Conservation (phyloP, 2,329 filamentous ascomycete species). For the Sphaceloma murrayae region DNA sequence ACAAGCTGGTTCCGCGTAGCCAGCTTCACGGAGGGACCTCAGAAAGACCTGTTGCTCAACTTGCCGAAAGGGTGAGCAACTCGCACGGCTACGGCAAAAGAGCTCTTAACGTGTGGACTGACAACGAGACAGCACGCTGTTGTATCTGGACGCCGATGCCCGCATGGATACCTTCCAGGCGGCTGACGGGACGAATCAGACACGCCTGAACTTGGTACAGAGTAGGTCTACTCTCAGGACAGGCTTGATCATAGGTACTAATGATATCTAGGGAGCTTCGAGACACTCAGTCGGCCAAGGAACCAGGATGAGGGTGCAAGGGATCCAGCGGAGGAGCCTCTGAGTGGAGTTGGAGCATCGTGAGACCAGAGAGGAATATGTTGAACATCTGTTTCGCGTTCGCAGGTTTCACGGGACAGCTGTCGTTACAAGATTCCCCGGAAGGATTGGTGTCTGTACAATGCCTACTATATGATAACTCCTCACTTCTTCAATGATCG, state of each 20-base stretch:
- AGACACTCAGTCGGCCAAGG: conserved; percentile 37
- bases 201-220: conserved; percentile 61
- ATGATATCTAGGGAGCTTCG: conserved; percentile 35
- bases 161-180: conserved; percentile 58
- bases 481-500: too few species aligned
- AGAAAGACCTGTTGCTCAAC: conserved; percentile 60
- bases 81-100: not conserved
- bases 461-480: too few species aligned
- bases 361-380: conserved; percentile 18
- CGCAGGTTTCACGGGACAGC: not conserved
- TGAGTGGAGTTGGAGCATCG: conserved; percentile 25
- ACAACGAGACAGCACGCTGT: conserved; percentile 50
- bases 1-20: conserved; percentile 80
- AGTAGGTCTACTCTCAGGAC: conserved; percentile 49
- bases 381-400: not conserved
- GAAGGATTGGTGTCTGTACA: too few species aligned
- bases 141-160: conserved; percentile 79
- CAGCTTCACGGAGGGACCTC: conserved; percentile 59
- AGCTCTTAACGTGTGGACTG: not conserved
- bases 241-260: conserved; percentile 5
- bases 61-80: conserved; percentile 72
- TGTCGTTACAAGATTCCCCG: too few species aligned
- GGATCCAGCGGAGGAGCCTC: conserved; percentile 24
- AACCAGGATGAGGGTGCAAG: conserved; percentile 19
- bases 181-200: conserved; percentile 57